Conservation (phyloP, 257 asterid species). For the Scutellaria barbata region DNA sequence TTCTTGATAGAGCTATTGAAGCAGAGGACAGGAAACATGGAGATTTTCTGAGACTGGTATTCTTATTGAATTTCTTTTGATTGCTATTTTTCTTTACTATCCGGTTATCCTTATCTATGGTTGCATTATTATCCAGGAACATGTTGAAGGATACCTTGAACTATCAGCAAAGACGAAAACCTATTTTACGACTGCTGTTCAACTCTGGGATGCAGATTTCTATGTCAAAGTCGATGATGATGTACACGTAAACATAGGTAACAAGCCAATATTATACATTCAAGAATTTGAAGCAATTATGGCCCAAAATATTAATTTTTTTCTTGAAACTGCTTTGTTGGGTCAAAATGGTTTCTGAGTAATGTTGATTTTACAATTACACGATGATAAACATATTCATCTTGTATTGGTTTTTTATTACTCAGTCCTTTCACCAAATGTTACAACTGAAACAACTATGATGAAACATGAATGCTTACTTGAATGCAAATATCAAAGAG, state of each 20-base stretch:
- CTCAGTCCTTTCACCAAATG: too few relatives aligned
- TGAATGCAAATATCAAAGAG: too few relatives aligned
- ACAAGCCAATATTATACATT: constrained; percentile 16
- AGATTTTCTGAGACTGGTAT: constrained; percentile 85
- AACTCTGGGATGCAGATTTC: constrained; percentile 90
- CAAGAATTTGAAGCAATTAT: constrained; percentile 1
- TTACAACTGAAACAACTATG: too few relatives aligned
- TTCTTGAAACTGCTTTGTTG: too few relatives aligned
- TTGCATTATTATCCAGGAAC: constrained; percentile 54
- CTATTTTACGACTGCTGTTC: constrained; percentile 77
- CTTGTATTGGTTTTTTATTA: too few relatives aligned
- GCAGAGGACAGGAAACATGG: constrained; percentile 89
- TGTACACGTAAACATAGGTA: constrained; percentile 90
- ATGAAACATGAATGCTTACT: too few relatives aligned
- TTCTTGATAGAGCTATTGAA: constrained; percentile 90
- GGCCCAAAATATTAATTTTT: neutral
- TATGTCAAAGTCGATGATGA: constrained; percentile 93
- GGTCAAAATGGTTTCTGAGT: too few relatives aligned
- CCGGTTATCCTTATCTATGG: neutral
- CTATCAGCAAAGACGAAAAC: constrained; percentile 86
- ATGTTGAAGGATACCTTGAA: constrained; percentile 92
- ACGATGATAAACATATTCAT: too few relatives aligned
- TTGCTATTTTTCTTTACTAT: neutral
- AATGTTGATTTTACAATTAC: too few relatives aligned
- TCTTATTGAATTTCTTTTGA: neutral